Conservation (phyloP, 2,329 filamentous ascomycete species). For the Dothiorella sarmentorum region DNA sequence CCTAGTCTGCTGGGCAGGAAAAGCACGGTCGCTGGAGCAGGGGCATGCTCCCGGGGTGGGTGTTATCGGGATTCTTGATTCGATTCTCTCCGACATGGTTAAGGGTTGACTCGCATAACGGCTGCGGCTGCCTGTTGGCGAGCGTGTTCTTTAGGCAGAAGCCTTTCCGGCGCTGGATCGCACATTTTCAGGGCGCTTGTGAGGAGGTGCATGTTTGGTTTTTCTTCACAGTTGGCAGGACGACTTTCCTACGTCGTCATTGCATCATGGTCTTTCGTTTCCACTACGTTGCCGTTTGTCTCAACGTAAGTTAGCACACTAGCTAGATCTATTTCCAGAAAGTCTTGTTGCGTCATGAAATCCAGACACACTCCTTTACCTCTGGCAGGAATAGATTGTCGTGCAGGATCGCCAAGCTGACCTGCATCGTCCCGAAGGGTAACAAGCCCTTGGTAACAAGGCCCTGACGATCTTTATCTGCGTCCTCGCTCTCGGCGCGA, state of each 20-base stretch:
- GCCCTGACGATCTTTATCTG: slow-evolving; percentile 9
- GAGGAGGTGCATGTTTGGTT: slow-evolving; percentile 9
- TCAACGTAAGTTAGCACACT: neutral
- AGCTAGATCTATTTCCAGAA: slow-evolving; percentile 16
- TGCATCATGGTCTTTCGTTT: slow-evolving; percentile 18
- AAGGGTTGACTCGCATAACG: neutral
- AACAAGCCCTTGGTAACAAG: slow-evolving; percentile 3
- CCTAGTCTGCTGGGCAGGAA: slow-evolving; percentile 17
- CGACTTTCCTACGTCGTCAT: slow-evolving; percentile 6
- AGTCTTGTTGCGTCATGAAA: slow-evolving; percentile 1
- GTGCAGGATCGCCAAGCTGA: slow-evolving; percentile 14
- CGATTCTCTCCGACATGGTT: slow-evolving; percentile 3
- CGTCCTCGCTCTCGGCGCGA: slow-evolving; percentile 9
- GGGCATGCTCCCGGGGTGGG: slow-evolving; percentile 13
- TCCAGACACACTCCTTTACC: slow-evolving; percentile 11
- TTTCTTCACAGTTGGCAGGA: slow-evolving; percentile 6
- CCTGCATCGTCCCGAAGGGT: slow-evolving; percentile 8
- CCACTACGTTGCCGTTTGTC: neutral
- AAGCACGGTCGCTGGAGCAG: slow-evolving; percentile 15
- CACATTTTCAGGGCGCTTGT: slow-evolving; percentile 15
- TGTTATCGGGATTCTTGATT: slow-evolving; percentile 11
- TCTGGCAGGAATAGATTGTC: neutral
- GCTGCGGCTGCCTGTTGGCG: neutral
- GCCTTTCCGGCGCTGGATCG: slow-evolving; percentile 17
- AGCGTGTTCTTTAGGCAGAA: neutral